Base-by-base conservation (phyloP, 2,329 filamentous ascomycete species). In the Didymosphaeria variabile region DNA sequence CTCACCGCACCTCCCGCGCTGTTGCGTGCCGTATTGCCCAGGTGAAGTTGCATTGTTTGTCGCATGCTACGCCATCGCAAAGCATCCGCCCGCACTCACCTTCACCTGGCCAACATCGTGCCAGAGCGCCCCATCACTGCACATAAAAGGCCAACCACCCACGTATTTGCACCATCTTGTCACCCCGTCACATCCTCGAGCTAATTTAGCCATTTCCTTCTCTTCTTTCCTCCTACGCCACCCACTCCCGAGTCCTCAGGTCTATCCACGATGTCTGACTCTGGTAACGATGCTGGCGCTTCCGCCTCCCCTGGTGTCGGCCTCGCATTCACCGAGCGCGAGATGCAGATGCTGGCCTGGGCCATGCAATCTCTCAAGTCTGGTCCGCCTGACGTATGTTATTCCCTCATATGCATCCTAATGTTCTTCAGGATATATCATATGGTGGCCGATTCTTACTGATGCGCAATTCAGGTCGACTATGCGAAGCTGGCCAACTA, bases 291-390 rank as follows among this genome's bases (percentile, higher is more conserved):
- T 26, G 51, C 40, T 44, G 51, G 60, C 36, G 52, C 57, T 12
- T 52, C 36, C 47, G 40, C 38, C 47, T 42, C 59, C n/a, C 38
- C 59, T 19, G 50, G n/a, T 7, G 1, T 57, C 36, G 38, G 60
- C 29, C 57, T 67, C 45, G 55, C 64, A 32, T 77, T 78, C 71
- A 75, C 69, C 21, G 75, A 75, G 54, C 74, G 76, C 29, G 76
- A 78, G 66, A 67, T 76, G 17, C 67, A 76, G 57, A 62, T 78
- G 54, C 72, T 78, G 7, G 63, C 69, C 15, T 77, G 69, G 69
- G 76, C 74, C 8, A 77, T 77, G 74, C 71, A 73, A 67, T 77
- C 71, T 1, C 67, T 77, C 63, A 78, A 77, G 69, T 73, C 72
- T 13, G 75, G 74, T 19, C 73, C 75, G 29, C 76, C 75, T 4